These are phyloP conservation scores for Pterula multifida DNA, from an alignment of 1,284 basidiomycete genomes.

Conservation along the genomic window DNA sequence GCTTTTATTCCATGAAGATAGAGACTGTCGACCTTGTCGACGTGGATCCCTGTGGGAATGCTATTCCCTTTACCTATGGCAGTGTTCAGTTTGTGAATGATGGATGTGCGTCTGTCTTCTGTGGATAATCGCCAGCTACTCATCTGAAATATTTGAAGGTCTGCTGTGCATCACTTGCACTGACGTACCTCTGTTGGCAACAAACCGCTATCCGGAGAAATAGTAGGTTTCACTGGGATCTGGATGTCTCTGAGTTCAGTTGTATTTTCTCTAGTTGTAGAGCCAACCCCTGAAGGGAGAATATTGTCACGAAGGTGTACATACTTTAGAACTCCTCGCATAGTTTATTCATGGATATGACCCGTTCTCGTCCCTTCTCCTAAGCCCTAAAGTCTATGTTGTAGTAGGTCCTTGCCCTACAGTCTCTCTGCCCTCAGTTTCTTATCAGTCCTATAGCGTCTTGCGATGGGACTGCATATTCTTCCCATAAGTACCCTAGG, in stretches of 20 bases:
- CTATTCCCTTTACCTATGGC: constrained; percentile 94
- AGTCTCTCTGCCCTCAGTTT: too few species aligned
- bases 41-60: constrained; percentile 95
- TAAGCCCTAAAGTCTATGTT: too few species aligned
- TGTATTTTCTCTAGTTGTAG: constrained; percentile 90
- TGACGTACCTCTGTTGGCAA: constrained; percentile 88
- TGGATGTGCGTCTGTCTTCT: constrained; percentile 47
- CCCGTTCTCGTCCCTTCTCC: constrained; percentile 5
- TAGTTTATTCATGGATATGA: background rate
- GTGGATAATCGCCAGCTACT: too few species aligned
- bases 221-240: constrained; percentile 37
- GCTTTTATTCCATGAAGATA: constrained; percentile 74
- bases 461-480: too few species aligned
- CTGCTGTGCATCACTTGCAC: constrained; percentile 95
- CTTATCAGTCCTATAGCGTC: too few species aligned
- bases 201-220: constrained; percentile 94
- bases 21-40: constrained; percentile 86
- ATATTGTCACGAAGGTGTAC: constrained; percentile 86
- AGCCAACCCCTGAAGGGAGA: constrained; percentile 84
- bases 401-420: too few species aligned
- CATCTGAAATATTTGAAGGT: constrained; percentile 32
- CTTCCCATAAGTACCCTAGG: too few species aligned
- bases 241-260: constrained; percentile 3
- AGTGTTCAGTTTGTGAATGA: constrained; percentile 88
- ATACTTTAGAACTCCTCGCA: constrained; percentile 14